Percentiles rank a stretch among this genome's conserved stretches.
These are phyloP conservation scores for Ramaria sp. DNA, from an alignment of 768 basidiomycete species.

Conservation along the genomic window DNA sequence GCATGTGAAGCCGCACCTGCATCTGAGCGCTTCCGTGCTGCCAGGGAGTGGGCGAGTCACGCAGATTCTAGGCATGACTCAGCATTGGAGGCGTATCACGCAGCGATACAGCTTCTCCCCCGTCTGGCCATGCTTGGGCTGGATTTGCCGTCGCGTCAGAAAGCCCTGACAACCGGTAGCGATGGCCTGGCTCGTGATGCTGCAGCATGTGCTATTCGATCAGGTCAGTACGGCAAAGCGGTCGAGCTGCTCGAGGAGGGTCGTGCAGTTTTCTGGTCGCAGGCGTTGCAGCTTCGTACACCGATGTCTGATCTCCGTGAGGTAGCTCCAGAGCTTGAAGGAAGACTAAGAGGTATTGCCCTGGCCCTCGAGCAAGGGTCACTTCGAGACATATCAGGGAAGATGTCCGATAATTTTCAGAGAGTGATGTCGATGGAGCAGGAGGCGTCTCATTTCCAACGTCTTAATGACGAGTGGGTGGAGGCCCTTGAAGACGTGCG, in stretches of 20 bases:
- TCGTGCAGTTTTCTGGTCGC: conserved; percentile 24
- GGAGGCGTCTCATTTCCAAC: conserved; percentile 12
- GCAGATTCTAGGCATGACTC: conserved; percentile 15
- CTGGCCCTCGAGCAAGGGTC: too few species aligned
- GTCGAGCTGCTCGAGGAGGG: conserved; percentile 23
- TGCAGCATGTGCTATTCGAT: conserved; percentile 18
- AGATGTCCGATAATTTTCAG: background rate
- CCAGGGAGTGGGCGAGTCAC: background rate
- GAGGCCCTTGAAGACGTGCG: conserved; percentile 14
- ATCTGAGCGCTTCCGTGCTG: background rate
- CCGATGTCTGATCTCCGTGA: conserved; percentile 12
- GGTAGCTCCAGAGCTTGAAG: conserved; percentile 6
- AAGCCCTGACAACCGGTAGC: conserved; percentile 11
- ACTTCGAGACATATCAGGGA: background rate
- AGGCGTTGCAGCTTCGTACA: conserved; percentile 15
- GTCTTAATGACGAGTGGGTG: conserved; percentile 19
- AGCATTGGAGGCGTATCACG: conserved; percentile 20
- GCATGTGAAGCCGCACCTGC: background rate
- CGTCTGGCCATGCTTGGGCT: conserved; percentile 12
- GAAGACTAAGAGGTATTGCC: conserved; percentile 16
- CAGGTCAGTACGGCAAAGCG: conserved; percentile 16
- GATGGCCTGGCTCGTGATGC: conserved; percentile 18
- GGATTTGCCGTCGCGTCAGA: conserved; percentile 13
- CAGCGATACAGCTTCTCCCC: conserved; percentile 18
- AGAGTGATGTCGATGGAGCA: conserved; percentile 2